phyloP scores from a whole-genome alignment of 176 grass and related monocot genomes.

The Carex littledalei region DNA sequence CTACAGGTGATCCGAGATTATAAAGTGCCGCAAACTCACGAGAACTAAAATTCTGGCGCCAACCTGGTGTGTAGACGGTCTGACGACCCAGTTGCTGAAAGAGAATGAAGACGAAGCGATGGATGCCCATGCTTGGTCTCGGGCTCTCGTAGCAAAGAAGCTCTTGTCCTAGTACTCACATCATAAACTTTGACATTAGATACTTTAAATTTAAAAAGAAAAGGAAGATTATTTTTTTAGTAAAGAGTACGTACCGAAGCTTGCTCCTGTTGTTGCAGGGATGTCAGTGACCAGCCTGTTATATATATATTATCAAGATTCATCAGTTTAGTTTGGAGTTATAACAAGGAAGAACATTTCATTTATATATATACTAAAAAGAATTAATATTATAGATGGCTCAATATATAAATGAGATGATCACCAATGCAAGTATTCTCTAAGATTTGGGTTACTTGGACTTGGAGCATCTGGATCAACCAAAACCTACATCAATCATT shows the following conservation, averaged over 20 bases:
- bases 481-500: constrained; percentile 45
- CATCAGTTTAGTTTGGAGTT: neutral
- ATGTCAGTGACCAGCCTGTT: constrained; percentile 82
- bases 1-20: constrained; percentile 64
- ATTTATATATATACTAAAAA: neutral
- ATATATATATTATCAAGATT: neutral
- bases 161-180: constrained; percentile 39
- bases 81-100: constrained; percentile 67
- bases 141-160: constrained; percentile 76
- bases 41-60: constrained; percentile 75
- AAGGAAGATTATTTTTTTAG: neutral
- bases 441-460: constrained; percentile 60
- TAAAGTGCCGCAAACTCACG: constrained; percentile 87
- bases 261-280: constrained; percentile 53
- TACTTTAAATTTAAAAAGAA: neutral
- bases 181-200: neutral
- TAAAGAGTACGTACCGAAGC: constrained; percentile 28
- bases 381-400: neutral
- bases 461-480: constrained; percentile 84
- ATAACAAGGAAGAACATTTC: neutral
- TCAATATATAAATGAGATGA: constrained; percentile 10
- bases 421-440: constrained; percentile 88
- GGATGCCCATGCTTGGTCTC: constrained; percentile 72
- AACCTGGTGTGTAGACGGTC: constrained; percentile 59
- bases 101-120: constrained; percentile 76